Base-by-base conservation (phyloP, 306 rosid genomes). In the Rosa multiflora region DNA sequence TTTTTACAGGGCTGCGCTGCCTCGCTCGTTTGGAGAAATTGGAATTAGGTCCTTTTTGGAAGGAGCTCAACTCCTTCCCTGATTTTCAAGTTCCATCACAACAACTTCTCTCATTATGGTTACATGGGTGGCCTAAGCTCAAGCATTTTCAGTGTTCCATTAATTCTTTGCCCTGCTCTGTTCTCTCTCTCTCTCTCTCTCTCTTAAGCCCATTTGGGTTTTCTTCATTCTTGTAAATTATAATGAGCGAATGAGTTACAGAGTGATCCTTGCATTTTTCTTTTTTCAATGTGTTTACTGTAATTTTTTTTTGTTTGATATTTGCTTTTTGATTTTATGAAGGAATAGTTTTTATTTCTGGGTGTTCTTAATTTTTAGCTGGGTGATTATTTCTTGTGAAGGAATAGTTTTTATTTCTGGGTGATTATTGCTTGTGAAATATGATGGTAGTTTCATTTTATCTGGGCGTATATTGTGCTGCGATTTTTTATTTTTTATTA, bases 31-130 rank as follows among this genome's bases (percentile, higher is more conserved):
- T 73, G 37, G 56, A 37, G 49, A 0, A 20, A 8, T 4, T 74
- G 78, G 0, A 0, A 3, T 21, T 74, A 13, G 69, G 78, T 58
- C 9, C 40, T n/a, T 58, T 74, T 0, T 2, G 14, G 53, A 10
- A 43, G 55, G 55, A 74, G 69, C 78, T 23, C 23, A 26, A 74
- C 26, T 21, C 55, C 1, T 56, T 74, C 69, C 78, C 78, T 74
- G 26, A 63, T 63, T 12, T 63, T 32, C n/a, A 13, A 23, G 43
- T 5, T 5, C n/a, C 43, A 29, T 37, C 39, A 29, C 39, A 62
- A 0, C 18, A 62, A 12, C 67, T 62, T 62, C 42, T 2, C 13
- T 0, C 0, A 4, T 62, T 62, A 62, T 0, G 0, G 6, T 23
- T 62, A 18, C 0, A 5, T 2, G 69, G 69, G 69, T 63, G 69